phyloP scores from a whole-genome alignment of 108 stramenopile genomes.

The Chaetoceros muelleri region DNA sequence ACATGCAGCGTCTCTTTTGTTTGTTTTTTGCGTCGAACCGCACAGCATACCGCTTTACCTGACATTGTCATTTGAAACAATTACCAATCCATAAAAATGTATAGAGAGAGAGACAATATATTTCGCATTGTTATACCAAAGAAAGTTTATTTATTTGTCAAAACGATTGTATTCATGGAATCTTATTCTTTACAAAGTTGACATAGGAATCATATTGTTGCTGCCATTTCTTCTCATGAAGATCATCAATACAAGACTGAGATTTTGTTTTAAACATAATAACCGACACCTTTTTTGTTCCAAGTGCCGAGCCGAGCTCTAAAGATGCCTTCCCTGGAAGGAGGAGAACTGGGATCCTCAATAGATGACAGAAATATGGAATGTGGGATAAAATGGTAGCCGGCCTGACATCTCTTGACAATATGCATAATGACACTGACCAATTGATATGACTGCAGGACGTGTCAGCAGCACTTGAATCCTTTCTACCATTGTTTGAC shows the following conservation, averaged over 20 bases:
- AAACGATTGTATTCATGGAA: slow-evolving; percentile 1
- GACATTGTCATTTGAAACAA: not conserved
- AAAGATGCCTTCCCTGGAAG: slow-evolving; percentile 53
- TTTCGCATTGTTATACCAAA: not conserved
- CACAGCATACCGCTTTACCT: not conserved
- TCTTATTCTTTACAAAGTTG: slow-evolving; percentile 25
- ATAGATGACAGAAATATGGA: slow-evolving; percentile 22
- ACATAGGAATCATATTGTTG: slow-evolving; percentile 31
- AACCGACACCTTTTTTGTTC: slow-evolving; percentile 32
- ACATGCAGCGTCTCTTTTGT: too few species aligned
- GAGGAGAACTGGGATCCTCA: slow-evolving; percentile 27
- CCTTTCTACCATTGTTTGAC: not conserved
- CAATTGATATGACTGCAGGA: not conserved
- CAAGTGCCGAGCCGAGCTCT: slow-evolving; percentile 44
- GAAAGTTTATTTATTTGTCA: not conserved
- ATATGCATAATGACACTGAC: slow-evolving; percentile 28
- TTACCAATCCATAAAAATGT: not conserved
- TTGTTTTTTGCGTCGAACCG: not conserved
- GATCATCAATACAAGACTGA: not conserved
- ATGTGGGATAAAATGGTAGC: slow-evolving; percentile 46
- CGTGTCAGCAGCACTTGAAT: not conserved
- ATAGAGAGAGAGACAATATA: not conserved
- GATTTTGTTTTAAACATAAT: slow-evolving; percentile 20
- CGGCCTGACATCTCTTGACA: slow-evolving; percentile 51
- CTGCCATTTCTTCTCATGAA: slow-evolving; percentile 16